Conservation (phyloP, 345 rosid species). For the Populus simonii region DNA sequence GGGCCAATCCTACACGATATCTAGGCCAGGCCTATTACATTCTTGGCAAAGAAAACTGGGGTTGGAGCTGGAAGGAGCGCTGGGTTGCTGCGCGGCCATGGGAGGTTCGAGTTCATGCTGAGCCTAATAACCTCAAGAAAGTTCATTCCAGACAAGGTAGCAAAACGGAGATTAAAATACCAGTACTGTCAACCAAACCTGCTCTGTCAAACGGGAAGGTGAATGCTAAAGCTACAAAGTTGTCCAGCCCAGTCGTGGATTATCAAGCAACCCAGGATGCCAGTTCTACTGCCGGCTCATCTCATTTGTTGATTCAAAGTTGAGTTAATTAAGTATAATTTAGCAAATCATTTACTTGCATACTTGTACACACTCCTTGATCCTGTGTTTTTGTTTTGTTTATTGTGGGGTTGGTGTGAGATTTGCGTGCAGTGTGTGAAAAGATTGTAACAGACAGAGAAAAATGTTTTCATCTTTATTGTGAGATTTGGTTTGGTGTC, state of each 20-base stretch:
- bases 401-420: slow-evolving; percentile 15
- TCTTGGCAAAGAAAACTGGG: slow-evolving; percentile 70
- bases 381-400: background rate
- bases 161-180: slow-evolving; percentile 33
- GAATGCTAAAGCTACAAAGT: slow-evolving; percentile 26
- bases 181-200: slow-evolving; percentile 22
- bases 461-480: too few species aligned
- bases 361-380: background rate
- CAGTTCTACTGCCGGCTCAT: background rate
- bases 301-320: background rate
- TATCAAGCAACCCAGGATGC: slow-evolving; percentile 3
- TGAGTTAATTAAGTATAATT: background rate
- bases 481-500: too few species aligned
- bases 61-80: slow-evolving; percentile 90
- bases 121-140: slow-evolving; percentile 28
- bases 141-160: slow-evolving; percentile 27
- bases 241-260: slow-evolving; percentile 9
- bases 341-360: background rate
- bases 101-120: slow-evolving; percentile 58
- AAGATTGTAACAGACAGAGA: background rate
- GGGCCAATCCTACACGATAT: slow-evolving; percentile 70
- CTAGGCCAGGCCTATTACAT: slow-evolving; percentile 74
- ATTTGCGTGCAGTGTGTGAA: slow-evolving; percentile 3
- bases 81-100: slow-evolving; percentile 83
- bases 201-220: slow-evolving; percentile 30